Base-by-base conservation (phyloP, 2,329 filamentous ascomycete genomes). In the Decorospora gaudefroyi region DNA sequence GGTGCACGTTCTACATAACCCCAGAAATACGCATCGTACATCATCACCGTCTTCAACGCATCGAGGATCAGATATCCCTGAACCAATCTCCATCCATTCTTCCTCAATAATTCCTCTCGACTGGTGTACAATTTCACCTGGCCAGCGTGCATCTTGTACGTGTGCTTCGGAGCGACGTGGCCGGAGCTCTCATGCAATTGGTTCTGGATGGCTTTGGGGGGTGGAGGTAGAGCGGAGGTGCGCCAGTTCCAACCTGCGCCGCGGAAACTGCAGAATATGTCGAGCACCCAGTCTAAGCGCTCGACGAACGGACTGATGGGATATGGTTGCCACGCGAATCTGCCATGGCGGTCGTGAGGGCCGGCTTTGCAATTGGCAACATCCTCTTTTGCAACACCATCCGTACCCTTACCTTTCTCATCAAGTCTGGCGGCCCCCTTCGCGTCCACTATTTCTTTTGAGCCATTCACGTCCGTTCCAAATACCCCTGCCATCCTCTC, bases 11-110 rank as follows among this genome's bases (percentile, higher is more conserved):
- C 67, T 48, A 39, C 68, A 45, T 83, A 61, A 28, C 77, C 76
- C 70, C 77, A 77, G 70, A 91, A 95, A 72, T 92, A 95, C 0
- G 86, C 84, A 59, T 97, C 92, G 39, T 81, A 79, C 55, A 85
- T 83, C 74, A 89, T 84, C 49, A 83, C 51, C 1, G 84, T 78
- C 60, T 87, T 87, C 38, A 88, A 68, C 5, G 83, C 45, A 68
- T 96, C 92, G 6, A 96, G 73, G 6, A 80, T 49, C 9, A 93
- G 52, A 63, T 88, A 93, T 52, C 76, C 75, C 25, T 78, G 42
- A 2, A 81, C 41, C n/a, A 85, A 71, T 4, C 62, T 73, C 21
- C 62, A 60, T 6, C 63, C 10, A 28, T 69, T 68, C 22, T 60
- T 45, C 23, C 52, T 51, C 1, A 77, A 57, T 1, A 77, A 63